Conservation (phyloP, 352 stramenopile species). For the Phytophthora sp. region DNA sequence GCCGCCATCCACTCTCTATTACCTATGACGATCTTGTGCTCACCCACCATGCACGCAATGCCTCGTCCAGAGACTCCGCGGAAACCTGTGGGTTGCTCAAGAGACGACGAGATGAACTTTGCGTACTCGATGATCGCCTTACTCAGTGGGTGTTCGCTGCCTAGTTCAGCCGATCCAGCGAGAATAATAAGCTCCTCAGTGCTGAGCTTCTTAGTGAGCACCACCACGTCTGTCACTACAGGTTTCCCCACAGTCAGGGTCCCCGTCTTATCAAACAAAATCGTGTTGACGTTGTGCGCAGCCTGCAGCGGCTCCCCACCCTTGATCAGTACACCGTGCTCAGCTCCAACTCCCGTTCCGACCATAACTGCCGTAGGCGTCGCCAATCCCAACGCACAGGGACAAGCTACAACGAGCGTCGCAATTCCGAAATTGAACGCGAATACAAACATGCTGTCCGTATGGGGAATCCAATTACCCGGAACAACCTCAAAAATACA, state of each 20-base stretch:
- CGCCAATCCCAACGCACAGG: constrained; percentile 98
- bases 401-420: constrained; percentile 98
- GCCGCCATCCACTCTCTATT: constrained; percentile 92
- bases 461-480: constrained; percentile 64
- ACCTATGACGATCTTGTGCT: constrained; percentile 89
- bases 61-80: constrained; percentile 88
- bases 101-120: constrained; percentile 78
- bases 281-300: constrained; percentile 93
- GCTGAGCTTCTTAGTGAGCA: constrained; percentile 74
- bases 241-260: constrained; percentile 96
- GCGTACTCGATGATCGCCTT: constrained; percentile 93
- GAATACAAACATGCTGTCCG: constrained; percentile 91
- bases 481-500: constrained; percentile 68
- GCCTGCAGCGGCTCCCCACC: constrained; percentile 93
- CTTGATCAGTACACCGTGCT: constrained; percentile 98
- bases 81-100: constrained; percentile 85
- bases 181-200: constrained; percentile 90
- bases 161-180: constrained; percentile 92
- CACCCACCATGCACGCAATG: constrained; percentile 78
- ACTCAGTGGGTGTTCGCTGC: constrained; percentile 95
- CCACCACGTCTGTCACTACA: constrained; percentile 85
- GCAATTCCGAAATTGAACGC: constrained; percentile 98
- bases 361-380: constrained; percentile 99
- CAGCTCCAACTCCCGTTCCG: constrained; percentile 96
- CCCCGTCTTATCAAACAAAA: constrained; percentile 99